Evolutionary conservation across 148 eudicot species (phyloP), one percentile per base, ranked within the genome.

Genomic region (Rheum nobile): DNA sequence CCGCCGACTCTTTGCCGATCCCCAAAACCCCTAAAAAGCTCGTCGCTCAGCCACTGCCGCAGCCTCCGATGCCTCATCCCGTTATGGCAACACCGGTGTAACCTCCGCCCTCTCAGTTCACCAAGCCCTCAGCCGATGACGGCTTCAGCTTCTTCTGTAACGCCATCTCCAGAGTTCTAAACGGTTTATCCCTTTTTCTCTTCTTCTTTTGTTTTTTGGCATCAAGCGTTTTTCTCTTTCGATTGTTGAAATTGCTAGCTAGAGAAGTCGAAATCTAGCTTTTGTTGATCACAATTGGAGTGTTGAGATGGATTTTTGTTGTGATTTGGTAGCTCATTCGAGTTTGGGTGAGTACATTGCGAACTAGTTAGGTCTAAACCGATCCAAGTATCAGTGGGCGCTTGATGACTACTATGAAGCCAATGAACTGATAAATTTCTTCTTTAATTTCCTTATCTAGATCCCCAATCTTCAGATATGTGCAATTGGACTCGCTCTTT

Each of bases 331-430:
- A 94, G 98, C 89, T 14, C 97, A 94, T 87, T 88, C 97, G 65
- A 94, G 90, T 80, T 83, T 94, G 85, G 98, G 91, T 78, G 91
- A 86, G 82, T 82, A 83, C 21, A 85, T 94, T 81, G 97, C 98
- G 1, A 85, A 86, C 78, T 94, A 96, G 98, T 80, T 94, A 75
- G 98, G 98, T 35, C 75, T 94, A 75, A 87, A 94, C 84, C 96
- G 89, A 72, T 94, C 98, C 2, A 94, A 91, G 77, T 94, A 89
- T 85, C 98, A 94, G 77, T 94, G 98, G 98, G 98, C 98, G 8
- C 86, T 94, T 83, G 87, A 94, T 84, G 97, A 89, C 82, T n/a
- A n/a, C n/a, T n/a, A n/a, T n/a, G n/a, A n/a, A n/a, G n/a, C n/a
- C n/a, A n/a, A n/a, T n/a, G n/a, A n/a, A n/a, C n/a, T n/a, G n/a